Base-by-base conservation (phyloP, 2,329 filamentous ascomycete species). In the Ophiostoma himal-ulmi region DNA sequence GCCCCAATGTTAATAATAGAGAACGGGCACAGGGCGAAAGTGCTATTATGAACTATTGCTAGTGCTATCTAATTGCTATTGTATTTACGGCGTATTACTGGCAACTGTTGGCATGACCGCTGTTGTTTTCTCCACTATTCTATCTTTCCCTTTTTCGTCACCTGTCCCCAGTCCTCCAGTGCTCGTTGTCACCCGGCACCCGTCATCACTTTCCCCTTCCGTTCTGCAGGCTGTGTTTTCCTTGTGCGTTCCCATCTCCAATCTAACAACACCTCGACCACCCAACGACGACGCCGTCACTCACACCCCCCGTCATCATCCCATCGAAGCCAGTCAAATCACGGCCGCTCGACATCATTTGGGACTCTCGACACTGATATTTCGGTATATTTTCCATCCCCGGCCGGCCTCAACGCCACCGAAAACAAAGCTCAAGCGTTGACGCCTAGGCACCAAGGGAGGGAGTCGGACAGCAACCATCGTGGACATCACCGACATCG, bases 141-240 rank as follows among this genome's bases (percentile, higher is more conserved):
- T 37, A 26, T n/a, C 62, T 65, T 65, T 65, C 36, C 62, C 62
- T 65, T 22, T 44, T 44, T 66, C 20, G 65, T 67, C 65, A 67
- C 65, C 65, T 67, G 65, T 48, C 17, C 17, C 44, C 14, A 48
- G 44, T 48, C 6, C n/a, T 14, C 34, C 22, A 39, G 64, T 66
- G 36, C 34, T 41, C 39, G 37, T 67, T 48, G 64, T 67, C 65
- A 67, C 65, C 65, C n/a, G 39, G 65, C 65, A 67, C 65, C 65
- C 65, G 65, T 67, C 65, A 67, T 39, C 39, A 67, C 65, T 39
- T 30, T 65, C 17, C 26, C 65, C 65, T n/a, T 37, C 17, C 62
- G 30, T 44, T 39, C 20, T 48, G 39, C 36, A 65, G 62, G 62
- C 64, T 66, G 37, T 44, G 48, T 67, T 67, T 67, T 67, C 65